Evolutionary conservation across 495 filamentous ascomycete genomes (phyloP).

Genomic region (Aspergillus taichungensis): DNA sequence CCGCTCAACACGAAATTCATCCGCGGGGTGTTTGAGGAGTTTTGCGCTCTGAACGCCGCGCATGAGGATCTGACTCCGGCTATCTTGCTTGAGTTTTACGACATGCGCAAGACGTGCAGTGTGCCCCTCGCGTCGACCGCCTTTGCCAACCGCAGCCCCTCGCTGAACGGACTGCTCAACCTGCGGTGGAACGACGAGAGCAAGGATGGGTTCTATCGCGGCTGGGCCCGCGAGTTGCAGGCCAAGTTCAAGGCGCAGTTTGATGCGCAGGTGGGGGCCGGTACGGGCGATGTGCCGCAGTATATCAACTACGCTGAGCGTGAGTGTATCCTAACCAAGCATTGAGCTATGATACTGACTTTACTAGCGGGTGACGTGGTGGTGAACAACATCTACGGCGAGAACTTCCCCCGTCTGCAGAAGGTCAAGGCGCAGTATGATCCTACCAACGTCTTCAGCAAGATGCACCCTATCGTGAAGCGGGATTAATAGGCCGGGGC

Average conservation of each 20-base stretch:
- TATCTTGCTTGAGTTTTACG: constrained; percentile 25
- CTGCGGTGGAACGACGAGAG: constrained; percentile 23
- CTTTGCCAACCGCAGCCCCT: constrained; percentile 21
- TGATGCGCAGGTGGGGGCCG: constrained; percentile 2
- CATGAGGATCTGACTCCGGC: constrained; percentile 17
- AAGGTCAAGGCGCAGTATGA: constrained; percentile 46
- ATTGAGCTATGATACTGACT: constrained; percentile 2
- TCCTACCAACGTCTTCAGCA: constrained; percentile 42
- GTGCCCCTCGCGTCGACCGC: constrained; percentile 17
- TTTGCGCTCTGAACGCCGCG: constrained; percentile 21
- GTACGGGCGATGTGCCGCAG: constrained; percentile 20
- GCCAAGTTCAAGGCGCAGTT: constrained; percentile 20
- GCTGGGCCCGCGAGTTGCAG: constrained; percentile 23
- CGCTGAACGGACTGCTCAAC: constrained; percentile 29
- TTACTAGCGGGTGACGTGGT: constrained; percentile 23
- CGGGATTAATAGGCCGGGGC: neutral
- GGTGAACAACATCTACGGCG: constrained; percentile 33
- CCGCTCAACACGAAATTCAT: constrained; percentile 28
- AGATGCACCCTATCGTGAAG: neutral
- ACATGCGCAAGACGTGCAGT: constrained; percentile 27
- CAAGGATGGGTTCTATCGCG: constrained; percentile 21
- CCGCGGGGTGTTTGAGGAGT: constrained; percentile 28
- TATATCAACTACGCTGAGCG: constrained; percentile 38
- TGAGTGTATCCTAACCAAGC: constrained; percentile 12
- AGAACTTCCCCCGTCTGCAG: constrained; percentile 36